Conservation (phyloP, 345 rosid genomes). For the Moricandia moricandioides region DNA sequence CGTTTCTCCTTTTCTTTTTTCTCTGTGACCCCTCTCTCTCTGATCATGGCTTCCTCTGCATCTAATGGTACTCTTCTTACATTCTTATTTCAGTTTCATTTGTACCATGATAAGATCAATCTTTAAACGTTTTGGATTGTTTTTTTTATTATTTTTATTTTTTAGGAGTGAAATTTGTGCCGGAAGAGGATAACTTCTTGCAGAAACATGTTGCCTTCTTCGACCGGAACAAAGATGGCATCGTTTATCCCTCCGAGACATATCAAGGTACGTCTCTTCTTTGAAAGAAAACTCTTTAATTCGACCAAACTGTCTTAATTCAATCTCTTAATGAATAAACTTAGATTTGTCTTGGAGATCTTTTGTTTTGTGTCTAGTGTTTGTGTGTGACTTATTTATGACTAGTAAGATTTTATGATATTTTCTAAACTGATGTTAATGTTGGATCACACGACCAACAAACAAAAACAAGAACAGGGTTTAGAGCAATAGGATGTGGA, state of each 20-base stretch:
- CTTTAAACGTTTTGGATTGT: not conserved
- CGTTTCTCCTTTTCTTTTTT: not conserved
- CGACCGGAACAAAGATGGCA: constrained; percentile 71
- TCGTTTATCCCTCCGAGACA: constrained; percentile 80
- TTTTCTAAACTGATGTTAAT: not conserved
- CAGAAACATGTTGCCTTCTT: constrained; percentile 83
- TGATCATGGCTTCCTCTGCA: constrained; percentile 27
- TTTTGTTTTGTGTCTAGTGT: not conserved
- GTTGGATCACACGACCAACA: not conserved
- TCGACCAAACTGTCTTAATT: not conserved
- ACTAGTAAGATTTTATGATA: not conserved
- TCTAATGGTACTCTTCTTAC: constrained; percentile 14
- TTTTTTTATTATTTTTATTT: too few species aligned
- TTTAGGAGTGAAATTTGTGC: constrained; percentile 32
- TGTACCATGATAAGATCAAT: not conserved
- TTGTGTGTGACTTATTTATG: constrained; percentile 9
- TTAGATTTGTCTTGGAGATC: not conserved
- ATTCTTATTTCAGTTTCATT: not conserved
- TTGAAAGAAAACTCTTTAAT: not conserved
- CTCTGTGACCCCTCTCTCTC: not conserved
- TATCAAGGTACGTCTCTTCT: constrained; percentile 46
- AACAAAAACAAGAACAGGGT: constrained; percentile 41
- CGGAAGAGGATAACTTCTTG: constrained; percentile 45
- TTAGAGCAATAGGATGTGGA: constrained; percentile 64
- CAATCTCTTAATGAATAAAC: not conserved